Conservation (phyloP, 805 yeast species). For the Pichia gijzeniarum region DNA sequence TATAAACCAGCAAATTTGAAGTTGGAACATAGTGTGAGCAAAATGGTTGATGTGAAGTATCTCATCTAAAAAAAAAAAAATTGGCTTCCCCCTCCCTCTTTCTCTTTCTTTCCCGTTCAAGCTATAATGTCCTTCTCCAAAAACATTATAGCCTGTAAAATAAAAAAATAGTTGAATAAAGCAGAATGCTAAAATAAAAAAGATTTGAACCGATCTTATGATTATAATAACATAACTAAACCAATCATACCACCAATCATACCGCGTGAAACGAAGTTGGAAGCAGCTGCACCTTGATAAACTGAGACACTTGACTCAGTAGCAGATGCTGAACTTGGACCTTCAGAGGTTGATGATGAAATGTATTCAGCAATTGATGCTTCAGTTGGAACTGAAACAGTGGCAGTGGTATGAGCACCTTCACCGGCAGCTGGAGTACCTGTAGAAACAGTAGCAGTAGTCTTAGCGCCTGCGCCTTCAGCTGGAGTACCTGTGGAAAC, state of each 20-base stretch:
- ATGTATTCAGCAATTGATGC: too few relatives aligned
- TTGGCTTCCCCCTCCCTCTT: conserved; percentile 11
- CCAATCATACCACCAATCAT: conserved; percentile 3
- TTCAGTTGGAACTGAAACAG: too few relatives aligned
- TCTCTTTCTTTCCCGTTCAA: conserved; percentile 9
- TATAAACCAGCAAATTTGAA: conserved; percentile 2
- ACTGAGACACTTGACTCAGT: too few relatives aligned
- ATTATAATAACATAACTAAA: conserved; percentile 7
- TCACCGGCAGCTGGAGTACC: conserved; percentile 12
- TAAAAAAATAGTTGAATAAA: not conserved
- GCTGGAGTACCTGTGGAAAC: not conserved
- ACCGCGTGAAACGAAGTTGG: conserved; percentile 11
- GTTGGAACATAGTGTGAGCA: conserved; percentile 9
- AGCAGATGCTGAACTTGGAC: too few relatives aligned
- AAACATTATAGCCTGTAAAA: conserved; percentile 1
- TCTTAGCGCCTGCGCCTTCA: not conserved
- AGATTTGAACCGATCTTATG: not conserved
- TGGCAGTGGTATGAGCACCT: not conserved
- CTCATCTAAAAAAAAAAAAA: not conserved
- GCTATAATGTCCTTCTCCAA: conserved; percentile 8
- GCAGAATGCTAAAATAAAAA: not conserved
- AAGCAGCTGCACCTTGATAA: conserved; percentile 14
- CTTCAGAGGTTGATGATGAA: too few relatives aligned
- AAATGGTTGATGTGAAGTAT: not conserved
- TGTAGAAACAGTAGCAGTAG: conserved; percentile 11